Conservation (phyloP, 306 rosid species). For the Castanea crenata region DNA sequence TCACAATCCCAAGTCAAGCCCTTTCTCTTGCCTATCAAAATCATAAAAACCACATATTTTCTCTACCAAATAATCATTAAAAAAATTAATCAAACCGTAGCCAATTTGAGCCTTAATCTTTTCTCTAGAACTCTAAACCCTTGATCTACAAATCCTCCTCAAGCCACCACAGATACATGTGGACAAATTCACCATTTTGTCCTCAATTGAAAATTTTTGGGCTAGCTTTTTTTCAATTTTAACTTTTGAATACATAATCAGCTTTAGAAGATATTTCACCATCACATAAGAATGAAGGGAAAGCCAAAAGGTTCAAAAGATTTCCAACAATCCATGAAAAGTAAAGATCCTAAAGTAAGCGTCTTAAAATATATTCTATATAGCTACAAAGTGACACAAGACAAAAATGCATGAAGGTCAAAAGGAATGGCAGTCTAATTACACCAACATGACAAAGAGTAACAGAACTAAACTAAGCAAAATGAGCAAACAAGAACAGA, state of each 20-base stretch:
- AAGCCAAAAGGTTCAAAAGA: neutral
- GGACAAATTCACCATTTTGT: no score
- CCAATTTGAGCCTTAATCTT: no score
- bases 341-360: neutral
- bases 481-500: neutral
- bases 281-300: neutral
- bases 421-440: no score
- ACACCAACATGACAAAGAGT: neutral
- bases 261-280: neutral
- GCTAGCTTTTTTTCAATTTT: neutral
- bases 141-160: no score
- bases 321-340: neutral
- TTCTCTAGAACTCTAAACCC: no score
- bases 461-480: neutral
- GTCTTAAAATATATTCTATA: neutral
- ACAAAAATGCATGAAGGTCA: no score
- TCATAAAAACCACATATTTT: no score
- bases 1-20: no score
- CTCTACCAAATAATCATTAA: no score
- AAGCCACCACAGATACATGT: no score
- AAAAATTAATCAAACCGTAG: no score
- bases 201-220: neutral
- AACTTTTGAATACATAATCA: neutral
- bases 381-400: neutral
- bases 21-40: no score